Conservation (phyloP, 345 rosid genomes). For the Gossypium ekmanianum region DNA sequence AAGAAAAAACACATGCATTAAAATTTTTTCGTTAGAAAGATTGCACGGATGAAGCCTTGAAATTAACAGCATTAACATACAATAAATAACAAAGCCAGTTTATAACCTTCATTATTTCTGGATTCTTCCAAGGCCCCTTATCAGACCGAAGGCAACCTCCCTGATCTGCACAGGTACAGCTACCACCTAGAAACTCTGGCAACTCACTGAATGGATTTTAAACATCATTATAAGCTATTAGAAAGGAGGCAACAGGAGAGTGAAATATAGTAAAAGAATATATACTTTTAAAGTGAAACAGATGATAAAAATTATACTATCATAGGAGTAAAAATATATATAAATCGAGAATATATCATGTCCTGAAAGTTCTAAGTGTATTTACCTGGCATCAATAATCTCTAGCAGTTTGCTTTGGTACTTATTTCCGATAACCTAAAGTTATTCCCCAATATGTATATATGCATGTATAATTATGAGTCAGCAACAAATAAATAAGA, state of each 20-base stretch:
- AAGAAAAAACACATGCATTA: slow-evolving; percentile 24
- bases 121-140: slow-evolving; percentile 98
- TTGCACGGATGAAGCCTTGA: neutral
- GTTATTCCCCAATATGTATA: slow-evolving; percentile 20
- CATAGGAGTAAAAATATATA: too few species aligned
- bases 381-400: slow-evolving; percentile 77
- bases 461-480: neutral
- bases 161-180: slow-evolving; percentile 72
- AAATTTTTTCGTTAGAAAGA: slow-evolving; percentile 3
- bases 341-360: neutral
- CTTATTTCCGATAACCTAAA: slow-evolving; percentile 93
- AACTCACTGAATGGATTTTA: slow-evolving; percentile 60
- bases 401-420: slow-evolving; percentile 83
- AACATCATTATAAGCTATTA: neutral
- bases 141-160: slow-evolving; percentile 98
- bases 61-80: slow-evolving; percentile 1
- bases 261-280: neutral
- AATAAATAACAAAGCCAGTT: slow-evolving; percentile 11
- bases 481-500: neutral
- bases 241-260: neutral
- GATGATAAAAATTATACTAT: neutral
- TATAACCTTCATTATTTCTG: slow-evolving; percentile 66
- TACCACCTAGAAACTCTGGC: slow-evolving; percentile 91
- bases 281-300: neutral
- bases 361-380: slow-evolving; percentile 1